phyloP scores from a whole-genome alignment of 352 stramenopile species.

The Peronospora destructor region DNA sequence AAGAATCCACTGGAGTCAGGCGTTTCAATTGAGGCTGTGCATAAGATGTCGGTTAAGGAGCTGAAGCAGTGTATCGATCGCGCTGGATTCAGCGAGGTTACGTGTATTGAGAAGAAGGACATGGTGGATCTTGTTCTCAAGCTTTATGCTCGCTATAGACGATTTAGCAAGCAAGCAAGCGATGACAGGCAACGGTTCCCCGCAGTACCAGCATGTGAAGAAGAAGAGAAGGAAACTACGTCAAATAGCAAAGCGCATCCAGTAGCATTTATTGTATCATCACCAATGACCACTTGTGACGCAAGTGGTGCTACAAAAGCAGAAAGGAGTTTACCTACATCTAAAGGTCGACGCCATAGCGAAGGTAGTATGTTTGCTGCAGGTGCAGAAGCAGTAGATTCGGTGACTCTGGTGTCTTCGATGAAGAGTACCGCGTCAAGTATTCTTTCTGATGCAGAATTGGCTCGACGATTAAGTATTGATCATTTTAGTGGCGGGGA shows the following conservation, averaged over 20 bases:
- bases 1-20: slow-evolving; percentile 58
- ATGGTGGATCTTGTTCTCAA: slow-evolving; percentile 80
- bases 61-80: slow-evolving; percentile 71
- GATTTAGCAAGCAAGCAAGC: slow-evolving; percentile 40
- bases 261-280: slow-evolving; percentile 1
- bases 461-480: slow-evolving; percentile 43
- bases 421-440: slow-evolving; percentile 41
- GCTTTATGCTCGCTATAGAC: slow-evolving; percentile 58
- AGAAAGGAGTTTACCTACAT: slow-evolving; percentile 12
- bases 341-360: slow-evolving; percentile 21
- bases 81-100: slow-evolving; percentile 60
- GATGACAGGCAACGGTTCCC: slow-evolving; percentile 18
- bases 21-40: slow-evolving; percentile 53
- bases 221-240: slow-evolving; percentile 6
- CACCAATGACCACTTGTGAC: slow-evolving; percentile 9
- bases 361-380: slow-evolving; percentile 21
- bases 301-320: background rate
- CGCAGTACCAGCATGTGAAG: slow-evolving; percentile 6
- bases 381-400: slow-evolving; percentile 1
- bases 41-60: slow-evolving; percentile 70
- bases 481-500: slow-evolving; percentile 36
- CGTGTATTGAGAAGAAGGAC: slow-evolving; percentile 78
- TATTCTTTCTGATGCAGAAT: slow-evolving; percentile 48
- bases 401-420: slow-evolving; percentile 24
- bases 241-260: slow-evolving; percentile 2